phyloP scores from a whole-genome alignment of 1,284 basidiomycete genomes.

The Ustilago curta region DNA sequence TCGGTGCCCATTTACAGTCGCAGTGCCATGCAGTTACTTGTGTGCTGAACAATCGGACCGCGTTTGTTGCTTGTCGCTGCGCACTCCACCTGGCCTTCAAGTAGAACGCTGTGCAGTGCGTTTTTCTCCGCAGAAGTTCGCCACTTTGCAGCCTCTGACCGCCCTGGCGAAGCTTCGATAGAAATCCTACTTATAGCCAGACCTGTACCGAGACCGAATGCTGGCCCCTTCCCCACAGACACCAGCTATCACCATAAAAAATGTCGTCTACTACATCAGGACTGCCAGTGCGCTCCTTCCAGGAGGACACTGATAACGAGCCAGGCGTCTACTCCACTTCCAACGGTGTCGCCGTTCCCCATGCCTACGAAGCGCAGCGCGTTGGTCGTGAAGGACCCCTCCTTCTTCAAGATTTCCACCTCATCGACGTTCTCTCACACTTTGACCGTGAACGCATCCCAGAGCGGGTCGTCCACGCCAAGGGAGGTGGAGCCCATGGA shows the following conservation, averaged over 20 bases:
- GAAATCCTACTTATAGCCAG: neutral
- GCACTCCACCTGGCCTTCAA: too few species aligned
- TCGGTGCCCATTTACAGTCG: neutral
- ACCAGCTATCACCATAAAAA: neutral
- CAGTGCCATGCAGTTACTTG: too few species aligned
- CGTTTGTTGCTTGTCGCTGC: neutral
- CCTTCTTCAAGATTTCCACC: conserved; percentile 76
- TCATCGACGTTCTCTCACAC: conserved; percentile 52
- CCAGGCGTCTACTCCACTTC: conserved; percentile 49
- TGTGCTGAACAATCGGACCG: conserved; percentile 1
- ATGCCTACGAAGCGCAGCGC: conserved; percentile 82
- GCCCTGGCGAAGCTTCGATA: too few species aligned
- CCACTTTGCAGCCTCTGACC: too few species aligned
- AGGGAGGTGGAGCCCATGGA: conserved; percentile 62
- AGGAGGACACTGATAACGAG: conserved; percentile 33
- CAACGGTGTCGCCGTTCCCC: conserved; percentile 60
- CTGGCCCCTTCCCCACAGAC: too few species aligned
- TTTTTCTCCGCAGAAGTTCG: neutral
- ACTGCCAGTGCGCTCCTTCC: conserved; percentile 34
- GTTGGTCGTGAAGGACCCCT: conserved; percentile 82
- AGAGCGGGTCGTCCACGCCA: conserved; percentile 65
- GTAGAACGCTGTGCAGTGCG: neutral
- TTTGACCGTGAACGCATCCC: conserved; percentile 67
- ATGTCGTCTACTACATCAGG: conserved; percentile 40
- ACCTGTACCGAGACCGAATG: too few species aligned